Evolutionary conservation across 2,329 filamentous ascomycete species (phyloP), one percentile per base, ranked within the genome.

Genomic region (Stagonosporopsis rhizophila): DNA sequence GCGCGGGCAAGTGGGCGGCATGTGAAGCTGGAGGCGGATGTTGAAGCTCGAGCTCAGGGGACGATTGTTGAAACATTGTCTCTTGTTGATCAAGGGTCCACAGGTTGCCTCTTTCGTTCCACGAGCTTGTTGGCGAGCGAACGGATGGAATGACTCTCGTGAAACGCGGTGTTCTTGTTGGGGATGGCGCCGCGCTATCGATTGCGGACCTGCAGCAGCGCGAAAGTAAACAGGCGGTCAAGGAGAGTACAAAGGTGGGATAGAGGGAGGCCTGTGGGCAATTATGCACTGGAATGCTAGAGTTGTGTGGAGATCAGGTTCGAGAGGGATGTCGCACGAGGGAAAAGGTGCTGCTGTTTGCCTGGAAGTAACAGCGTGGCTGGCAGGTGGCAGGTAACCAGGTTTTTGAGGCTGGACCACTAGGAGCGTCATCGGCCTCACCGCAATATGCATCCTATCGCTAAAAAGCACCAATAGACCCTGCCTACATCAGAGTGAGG

Each of bases 1-100:
- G 68, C 53, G 69, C 61, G 40, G 72, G 70, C 53, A 63, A 62
- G 52, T 69, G 66, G 40, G 68, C 70, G 48, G 69, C 71, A 63
- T 71, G 61, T 44, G 72, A 72, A 39, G 68, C 60, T 41, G 63
- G 63, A 49, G 60, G 62, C 34, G 59, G 62, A 23, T 62, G 64
- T 38, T 65, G 58, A 45, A 66, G 68, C 49, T 64, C 62, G 58
- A 59, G 59, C 40, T 62, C 58, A 11, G 44, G 52, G 49, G 62
- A 58, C 46, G 58, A 25, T 41, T 56, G 61, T 58, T 61, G 66
- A 56, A 62, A 68, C 69, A 68, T 66, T 42, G 45, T 58, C 27
- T 47, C 37, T 42, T 38, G 17, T 48, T 47, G 62, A 58, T 61
- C 52, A 57, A 60, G 60, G 50, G 61, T 52, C 65, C 56, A 69